These are phyloP conservation scores for Tricholomella constricta DNA, from an alignment of 768 basidiomycete species.

Conservation along the genomic window DNA sequence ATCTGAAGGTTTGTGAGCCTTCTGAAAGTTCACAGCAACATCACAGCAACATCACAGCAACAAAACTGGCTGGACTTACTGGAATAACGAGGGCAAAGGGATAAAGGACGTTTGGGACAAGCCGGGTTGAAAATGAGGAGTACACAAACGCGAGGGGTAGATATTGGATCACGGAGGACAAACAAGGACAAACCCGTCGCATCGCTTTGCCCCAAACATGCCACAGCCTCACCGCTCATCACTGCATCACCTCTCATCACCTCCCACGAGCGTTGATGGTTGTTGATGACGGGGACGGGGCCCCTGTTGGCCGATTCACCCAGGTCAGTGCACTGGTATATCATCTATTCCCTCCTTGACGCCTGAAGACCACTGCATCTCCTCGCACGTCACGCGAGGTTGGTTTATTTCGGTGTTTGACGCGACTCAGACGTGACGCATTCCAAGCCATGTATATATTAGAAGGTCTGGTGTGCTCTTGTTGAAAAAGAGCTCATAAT, in stretches of 20 bases:
- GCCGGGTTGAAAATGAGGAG: conserved; percentile 10
- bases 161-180: conserved; percentile 27
- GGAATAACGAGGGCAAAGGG: conserved; percentile 17
- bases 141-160: conserved; percentile 8
- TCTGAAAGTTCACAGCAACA: not conserved
- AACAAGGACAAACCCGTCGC: conserved; percentile 31
- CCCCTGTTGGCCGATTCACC: not conserved
- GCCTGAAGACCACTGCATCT: not conserved
- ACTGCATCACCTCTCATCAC: not conserved
- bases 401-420: not conserved
- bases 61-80: conserved; percentile 18
- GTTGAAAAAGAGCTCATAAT: too few relatives aligned
- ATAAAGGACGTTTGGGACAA: conserved; percentile 25
- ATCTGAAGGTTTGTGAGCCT: not conserved
- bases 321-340: not conserved
- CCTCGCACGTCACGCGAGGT: not conserved
- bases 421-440: too few relatives aligned
- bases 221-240: conserved; percentile 9
- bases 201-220: conserved; percentile 18
- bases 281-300: not conserved
- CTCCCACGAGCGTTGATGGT: not conserved
- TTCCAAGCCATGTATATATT: too few relatives aligned
- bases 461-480: too few relatives aligned
- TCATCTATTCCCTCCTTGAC: not conserved
- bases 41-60: not conserved